Base-by-base conservation (phyloP, 2,329 filamentous ascomycete species). In the Xylaria sp. region DNA sequence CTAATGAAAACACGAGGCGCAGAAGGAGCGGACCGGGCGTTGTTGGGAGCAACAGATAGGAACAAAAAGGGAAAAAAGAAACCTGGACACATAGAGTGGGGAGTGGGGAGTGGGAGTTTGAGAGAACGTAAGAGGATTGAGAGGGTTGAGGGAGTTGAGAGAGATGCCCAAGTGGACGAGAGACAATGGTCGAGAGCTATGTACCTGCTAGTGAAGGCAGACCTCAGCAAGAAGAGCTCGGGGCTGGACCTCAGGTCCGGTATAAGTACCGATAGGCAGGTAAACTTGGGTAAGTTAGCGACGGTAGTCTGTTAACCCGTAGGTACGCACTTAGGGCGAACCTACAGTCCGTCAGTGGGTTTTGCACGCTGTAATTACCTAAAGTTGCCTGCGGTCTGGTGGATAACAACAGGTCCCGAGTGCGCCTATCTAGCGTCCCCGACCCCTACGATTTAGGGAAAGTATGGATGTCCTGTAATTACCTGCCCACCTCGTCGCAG, bases 11-110 rank as follows among this genome's bases (percentile, higher is more conserved):
- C 49, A 34, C 49, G 63, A 58, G 54, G 46, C 37, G 53, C 51
- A 49, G 48, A 54, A 59, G 62, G 64, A 60, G 66, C 59, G 61
- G 58, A 58, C 57, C 54, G 58, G 62, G 55, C 57, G 58, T 61
- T 63, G 34, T 51, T 53, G 35, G 53, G 51, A 49, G 37, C 35
- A 49, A 13, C 47, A 51, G 55, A 64, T 59, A 65, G 62, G 61
- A 58, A 66, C 65, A 57, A 55, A 37, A 50, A 52, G 19, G 42
- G 4, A 23, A 48, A 23, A 48, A 48, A 23, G 54, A 42, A 65
- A 54, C 61, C 56, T 52, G 57, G 62, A 55, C 51, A 65, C 59
- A 58, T 55, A 59, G 48, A 35, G n/a, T 10, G 44, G 42, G 16
- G n/a, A 19, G 19, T 53, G 16, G 13, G 13, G 50, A 52, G 13